phyloP scores from a whole-genome alignment of 2,329 filamentous ascomycete species.

The Sporothrix schenckii region DNA sequence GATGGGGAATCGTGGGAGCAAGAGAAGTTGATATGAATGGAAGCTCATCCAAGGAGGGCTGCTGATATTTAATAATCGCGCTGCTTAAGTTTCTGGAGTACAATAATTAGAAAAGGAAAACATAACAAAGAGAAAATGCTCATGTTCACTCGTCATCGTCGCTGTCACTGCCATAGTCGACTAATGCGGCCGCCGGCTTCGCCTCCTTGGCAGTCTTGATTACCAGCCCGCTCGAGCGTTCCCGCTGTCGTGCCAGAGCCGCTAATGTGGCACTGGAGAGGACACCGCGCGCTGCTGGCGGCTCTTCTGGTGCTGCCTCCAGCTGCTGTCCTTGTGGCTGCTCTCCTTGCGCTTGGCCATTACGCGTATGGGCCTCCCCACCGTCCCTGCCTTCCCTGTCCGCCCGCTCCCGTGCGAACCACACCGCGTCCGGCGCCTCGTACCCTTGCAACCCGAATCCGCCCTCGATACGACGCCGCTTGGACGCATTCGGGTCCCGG shows the following conservation, averaged over 20 bases:
- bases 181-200: conserved; percentile 68
- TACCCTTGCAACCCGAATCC: conserved; percentile 88
- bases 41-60: neutral
- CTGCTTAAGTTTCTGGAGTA: neutral
- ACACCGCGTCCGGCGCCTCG: conserved; percentile 90
- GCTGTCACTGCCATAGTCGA: conserved; percentile 82
- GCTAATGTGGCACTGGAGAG: conserved; percentile 81
- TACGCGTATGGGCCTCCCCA: too few relatives aligned
- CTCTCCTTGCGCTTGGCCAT: conserved; percentile 53
- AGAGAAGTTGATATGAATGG: conserved; percentile 3
- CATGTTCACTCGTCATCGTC: conserved; percentile 37
- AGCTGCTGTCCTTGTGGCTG: conserved; percentile 41
- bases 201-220: conserved; percentile 58
- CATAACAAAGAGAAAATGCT: neutral
- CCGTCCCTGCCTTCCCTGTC: conserved; percentile 53
- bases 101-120: neutral
- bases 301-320: conserved; percentile 43
- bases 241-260: conserved; percentile 61
- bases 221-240: conserved; percentile 54
- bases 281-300: conserved; percentile 55
- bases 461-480: conserved; percentile 86
- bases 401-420: conserved; percentile 74
- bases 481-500: conserved; percentile 80
- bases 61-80: conserved; percentile 5
- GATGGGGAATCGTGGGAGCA: neutral